Evolutionary conservation across 768 basidiomycete species (phyloP), one percentile per base, ranked within the genome.

Genomic region (button mushroom (Agaricus bisporus)): DNA sequence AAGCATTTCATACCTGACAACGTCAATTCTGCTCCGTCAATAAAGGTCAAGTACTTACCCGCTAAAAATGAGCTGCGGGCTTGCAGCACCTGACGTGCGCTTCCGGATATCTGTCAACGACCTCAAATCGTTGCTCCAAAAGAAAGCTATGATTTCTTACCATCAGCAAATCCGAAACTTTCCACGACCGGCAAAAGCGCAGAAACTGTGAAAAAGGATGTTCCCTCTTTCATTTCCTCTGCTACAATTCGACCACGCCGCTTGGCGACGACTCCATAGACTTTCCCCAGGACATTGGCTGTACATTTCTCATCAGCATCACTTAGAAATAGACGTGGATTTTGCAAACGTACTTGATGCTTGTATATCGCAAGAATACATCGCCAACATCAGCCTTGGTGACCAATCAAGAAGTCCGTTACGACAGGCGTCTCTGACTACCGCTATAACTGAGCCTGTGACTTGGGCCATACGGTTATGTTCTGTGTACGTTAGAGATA

Each of bases 361-460:
- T 70, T 98, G 97, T 50, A 99, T 98, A 63, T 98, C 95, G 68
- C 95, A 99, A 11, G 88, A 86, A 67, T 99, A 99, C 93, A 98
- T 98, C 0, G 97, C 97, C 60, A 99, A 73, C 84, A 95, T 91
- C 60, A 99, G 78, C 54, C 97, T 78, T 12, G 97, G 97, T 1
- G 95, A 98, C 97, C 97, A 99, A 68, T 98, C 97, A 42, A 98
- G 72, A 53, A 99, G 66, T 0, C 89, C 94, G 59, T 84, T 87
- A 55, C 90, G 81, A 65, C 94, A 98, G 0, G 91, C 86, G 60
- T 99, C 97, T 66, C 86, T 82, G 38, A 91, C 84, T 3, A 85
- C 80, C 3, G 97, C 89, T 58, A 95, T 93, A 44, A 97, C 73
- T 2, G 94, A 94, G 12, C 97, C 97, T 1, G 88, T 85, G 22